A percentile compares a stretch with the other conserved stretches of the same genome.
These are phyloP conservation scores for Penicillium malachiteum DNA, from an alignment of 495 filamentous ascomycete genomes.

Conservation along the genomic window DNA sequence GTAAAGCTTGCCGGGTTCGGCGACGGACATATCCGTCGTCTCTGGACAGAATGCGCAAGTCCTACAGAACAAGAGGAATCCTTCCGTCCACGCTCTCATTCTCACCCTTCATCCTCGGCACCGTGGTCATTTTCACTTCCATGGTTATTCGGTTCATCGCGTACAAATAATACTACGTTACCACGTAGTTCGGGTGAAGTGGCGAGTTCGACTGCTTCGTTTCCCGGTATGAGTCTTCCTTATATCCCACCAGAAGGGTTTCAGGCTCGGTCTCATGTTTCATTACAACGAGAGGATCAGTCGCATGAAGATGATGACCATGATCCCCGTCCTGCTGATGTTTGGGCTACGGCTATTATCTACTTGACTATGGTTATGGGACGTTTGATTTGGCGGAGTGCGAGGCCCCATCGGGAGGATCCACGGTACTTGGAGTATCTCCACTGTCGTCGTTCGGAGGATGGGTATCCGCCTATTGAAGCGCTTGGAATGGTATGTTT, in stretches of 20 bases:
- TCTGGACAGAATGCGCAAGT: constrained; percentile 18
- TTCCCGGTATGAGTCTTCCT: constrained; percentile 18
- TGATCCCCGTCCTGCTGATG: constrained; percentile 85
- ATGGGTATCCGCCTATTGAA: constrained; percentile 90
- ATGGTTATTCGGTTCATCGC: constrained; percentile 7
- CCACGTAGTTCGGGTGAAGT: background rate
- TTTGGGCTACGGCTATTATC: constrained; percentile 93
- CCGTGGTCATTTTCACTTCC: constrained; percentile 19
- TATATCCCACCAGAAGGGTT: constrained; percentile 24
- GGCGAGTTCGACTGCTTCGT: constrained; percentile 9
- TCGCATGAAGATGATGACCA: constrained; percentile 58
- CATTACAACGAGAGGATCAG: background rate
- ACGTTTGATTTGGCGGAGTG: constrained; percentile 82
- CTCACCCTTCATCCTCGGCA: background rate
- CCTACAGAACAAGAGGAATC: constrained; percentile 1
- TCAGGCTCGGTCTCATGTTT: background rate
- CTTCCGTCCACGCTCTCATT: background rate
- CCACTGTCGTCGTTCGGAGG: constrained; percentile 73
- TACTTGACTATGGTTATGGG: constrained; percentile 97
- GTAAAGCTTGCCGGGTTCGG: constrained; percentile 97
- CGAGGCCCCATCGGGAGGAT: constrained; percentile 77
- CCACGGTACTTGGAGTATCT: constrained; percentile 87
- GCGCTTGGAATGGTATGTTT: constrained; percentile 75
- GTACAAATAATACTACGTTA: background rate
- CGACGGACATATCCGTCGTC: constrained; percentile 68